Conservation (phyloP, 2,329 filamentous ascomycete species). For the Amauroascus verrucosus region DNA sequence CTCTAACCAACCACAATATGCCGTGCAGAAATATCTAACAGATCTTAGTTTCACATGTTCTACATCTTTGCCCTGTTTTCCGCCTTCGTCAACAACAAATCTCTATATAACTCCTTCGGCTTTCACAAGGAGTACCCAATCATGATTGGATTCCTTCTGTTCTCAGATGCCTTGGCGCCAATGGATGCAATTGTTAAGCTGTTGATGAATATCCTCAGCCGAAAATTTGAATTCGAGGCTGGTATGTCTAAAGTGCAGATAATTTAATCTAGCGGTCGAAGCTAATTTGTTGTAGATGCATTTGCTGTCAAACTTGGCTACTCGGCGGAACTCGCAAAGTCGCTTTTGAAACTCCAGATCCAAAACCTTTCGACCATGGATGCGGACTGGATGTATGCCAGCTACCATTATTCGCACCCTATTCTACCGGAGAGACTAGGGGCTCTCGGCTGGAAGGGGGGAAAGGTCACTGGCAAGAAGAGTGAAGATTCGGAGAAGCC, state of each 20-base stretch:
- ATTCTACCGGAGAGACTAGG: conserved; percentile 88
- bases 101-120: conserved; percentile 82
- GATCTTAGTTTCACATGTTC: conserved; percentile 72
- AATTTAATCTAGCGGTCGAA: conserved; percentile 10
- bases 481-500: conserved; percentile 47
- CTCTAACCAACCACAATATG: conserved; percentile 15
- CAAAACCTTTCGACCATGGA: conserved; percentile 99
- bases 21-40: not conserved
- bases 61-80: conserved; percentile 96
- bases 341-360: conserved; percentile 93
- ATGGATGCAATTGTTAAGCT: conserved; percentile 94
- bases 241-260: conserved; percentile 38
- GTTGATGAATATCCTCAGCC: conserved; percentile 87
- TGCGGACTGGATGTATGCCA: conserved; percentile 95
- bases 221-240: conserved; percentile 92
- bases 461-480: conserved; percentile 39
- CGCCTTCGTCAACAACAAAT: conserved; percentile 91
- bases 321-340: conserved; percentile 67
- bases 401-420: conserved; percentile 96
- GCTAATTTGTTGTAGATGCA: conserved; percentile 46
- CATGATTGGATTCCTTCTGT: conserved; percentile 93
- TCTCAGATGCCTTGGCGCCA: conserved; percentile 89
- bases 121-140: conserved; percentile 76
- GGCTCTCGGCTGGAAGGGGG: conserved; percentile 76
- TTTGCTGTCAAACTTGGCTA: conserved; percentile 84